Percentiles rank a stretch among this genome's conserved stretches.
Evolutionary conservation across 2,329 filamentous ascomycete genomes (phyloP).

Genomic region (Colletotrichum caudatum): DNA sequence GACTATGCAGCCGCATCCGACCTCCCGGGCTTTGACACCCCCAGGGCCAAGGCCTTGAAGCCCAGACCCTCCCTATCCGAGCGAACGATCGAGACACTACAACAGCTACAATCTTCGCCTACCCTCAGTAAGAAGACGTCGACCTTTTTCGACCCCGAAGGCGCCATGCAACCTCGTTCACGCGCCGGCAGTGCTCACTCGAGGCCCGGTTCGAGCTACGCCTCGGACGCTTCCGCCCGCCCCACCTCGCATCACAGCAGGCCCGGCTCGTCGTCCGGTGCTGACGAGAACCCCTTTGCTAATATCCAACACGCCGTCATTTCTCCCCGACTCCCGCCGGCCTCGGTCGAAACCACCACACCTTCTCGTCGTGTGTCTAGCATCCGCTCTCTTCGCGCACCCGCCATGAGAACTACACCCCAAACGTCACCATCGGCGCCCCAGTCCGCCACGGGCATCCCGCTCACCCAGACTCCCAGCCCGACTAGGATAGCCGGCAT

Average conservation of each 20-base stretch:
- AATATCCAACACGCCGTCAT: constrained; percentile 59
- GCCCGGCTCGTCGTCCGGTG: constrained; percentile 67
- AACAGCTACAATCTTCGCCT: constrained; percentile 83
- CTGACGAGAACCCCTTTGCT: constrained; percentile 53
- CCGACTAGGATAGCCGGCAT: constrained; percentile 52
- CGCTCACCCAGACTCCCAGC: constrained; percentile 52
- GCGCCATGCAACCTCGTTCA: constrained; percentile 67
- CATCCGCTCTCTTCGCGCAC: constrained; percentile 52
- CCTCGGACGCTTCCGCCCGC: constrained; percentile 68
- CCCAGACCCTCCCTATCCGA: constrained; percentile 77
- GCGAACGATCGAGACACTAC: constrained; percentile 86
- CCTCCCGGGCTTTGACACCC: constrained; percentile 37
- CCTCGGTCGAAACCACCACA: constrained; percentile 60
- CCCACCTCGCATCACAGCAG: constrained; percentile 64
- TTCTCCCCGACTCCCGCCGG: constrained; percentile 58
- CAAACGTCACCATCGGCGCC: constrained; percentile 44
- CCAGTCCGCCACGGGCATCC: constrained; percentile 49
- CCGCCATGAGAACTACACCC: constrained; percentile 46
- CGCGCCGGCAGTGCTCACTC: constrained; percentile 60
- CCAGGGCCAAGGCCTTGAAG: constrained; percentile 44
- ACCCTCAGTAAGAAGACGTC: constrained; percentile 74
- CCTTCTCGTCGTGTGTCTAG: constrained; percentile 52
- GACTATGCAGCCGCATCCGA: constrained; percentile 40
- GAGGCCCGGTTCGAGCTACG: constrained; percentile 70
- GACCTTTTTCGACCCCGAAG: constrained; percentile 78